A percentile compares a stretch with the other conserved stretches of the same genome.
phyloP scores from a whole-genome alignment of 2,329 filamentous ascomycete genomes.

The Cadophora sp. region DNA sequence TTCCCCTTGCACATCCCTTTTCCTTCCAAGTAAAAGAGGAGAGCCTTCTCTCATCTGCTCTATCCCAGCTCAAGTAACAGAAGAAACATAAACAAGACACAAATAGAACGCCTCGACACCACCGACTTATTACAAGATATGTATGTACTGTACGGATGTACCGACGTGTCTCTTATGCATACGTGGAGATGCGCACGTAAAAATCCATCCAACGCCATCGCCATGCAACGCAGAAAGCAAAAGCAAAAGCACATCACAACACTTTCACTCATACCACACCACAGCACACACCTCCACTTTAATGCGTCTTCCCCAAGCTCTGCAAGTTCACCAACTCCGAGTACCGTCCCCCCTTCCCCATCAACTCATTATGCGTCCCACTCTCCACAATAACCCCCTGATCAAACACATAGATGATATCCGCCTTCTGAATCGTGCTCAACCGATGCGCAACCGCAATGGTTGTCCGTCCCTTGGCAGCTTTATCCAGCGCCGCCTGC shows the following conservation, averaged over 20 bases:
- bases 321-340: constrained; percentile 82
- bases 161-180: too few species aligned
- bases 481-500: constrained; percentile 80
- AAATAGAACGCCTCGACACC: not conserved
- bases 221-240: constrained; percentile 22
- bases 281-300: not conserved
- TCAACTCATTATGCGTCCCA: constrained; percentile 78
- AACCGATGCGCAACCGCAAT: constrained; percentile 94
- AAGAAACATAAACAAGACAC: too few species aligned
- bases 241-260: not conserved
- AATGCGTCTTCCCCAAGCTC: constrained; percentile 67
- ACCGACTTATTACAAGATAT: not conserved
- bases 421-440: constrained; percentile 92
- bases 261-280: not conserved
- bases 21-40: too few species aligned
- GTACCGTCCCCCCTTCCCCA: constrained; percentile 74
- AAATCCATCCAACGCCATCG: constrained; percentile 29
- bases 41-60: too few species aligned
- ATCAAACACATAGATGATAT: constrained; percentile 97
- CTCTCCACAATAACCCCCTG: constrained; percentile 84
- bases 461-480: constrained; percentile 84
- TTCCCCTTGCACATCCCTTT: too few species aligned
- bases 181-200: not conserved
- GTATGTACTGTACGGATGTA: not conserved
- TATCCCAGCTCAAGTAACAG: too few species aligned